Percentiles rank a stretch among this genome's conserved stretches.
These are phyloP conservation scores for Periconia sp. DNA, from an alignment of 2,329 filamentous ascomycete species.

Conservation along the genomic window DNA sequence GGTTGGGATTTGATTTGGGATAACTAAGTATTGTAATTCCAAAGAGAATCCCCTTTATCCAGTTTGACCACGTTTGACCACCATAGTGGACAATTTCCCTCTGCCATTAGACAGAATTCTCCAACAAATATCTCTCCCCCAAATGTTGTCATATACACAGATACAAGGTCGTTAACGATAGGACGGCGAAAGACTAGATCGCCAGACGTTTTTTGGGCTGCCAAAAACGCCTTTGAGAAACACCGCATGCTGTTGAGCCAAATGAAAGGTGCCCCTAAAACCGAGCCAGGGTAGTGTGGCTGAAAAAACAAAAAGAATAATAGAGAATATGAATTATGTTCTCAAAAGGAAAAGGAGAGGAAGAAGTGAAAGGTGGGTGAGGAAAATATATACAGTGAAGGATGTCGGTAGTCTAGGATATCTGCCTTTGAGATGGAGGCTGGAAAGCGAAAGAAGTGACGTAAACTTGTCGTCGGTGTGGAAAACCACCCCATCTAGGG, in stretches of 20 bases:
- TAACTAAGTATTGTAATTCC: no score
- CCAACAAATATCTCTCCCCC: background rate
- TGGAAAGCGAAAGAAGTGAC: background rate
- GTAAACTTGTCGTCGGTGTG: background rate
- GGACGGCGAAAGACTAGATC: slow-evolving; percentile 1
- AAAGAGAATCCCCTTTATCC: no score
- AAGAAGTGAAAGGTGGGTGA: background rate
- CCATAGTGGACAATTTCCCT: no score
- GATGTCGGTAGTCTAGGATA: background rate
- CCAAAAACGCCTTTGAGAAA: no score
- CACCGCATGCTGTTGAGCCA: no score
- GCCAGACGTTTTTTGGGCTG: background rate
- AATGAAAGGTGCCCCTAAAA: background rate
- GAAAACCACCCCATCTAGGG: background rate
- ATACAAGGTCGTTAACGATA: slow-evolving; percentile 1
- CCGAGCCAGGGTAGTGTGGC: background rate
- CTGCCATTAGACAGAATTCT: background rate
- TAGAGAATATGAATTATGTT: slow-evolving; percentile 2
- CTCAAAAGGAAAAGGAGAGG: background rate
- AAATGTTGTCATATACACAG: background rate
- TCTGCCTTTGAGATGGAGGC: background rate
- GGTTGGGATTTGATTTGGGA: no score
- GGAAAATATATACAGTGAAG: slow-evolving; percentile 5
- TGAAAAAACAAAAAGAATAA: background rate
- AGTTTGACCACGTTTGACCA: no score